Conservation (phyloP, 257 asterid genomes). For the Henckelia pumila region DNA sequence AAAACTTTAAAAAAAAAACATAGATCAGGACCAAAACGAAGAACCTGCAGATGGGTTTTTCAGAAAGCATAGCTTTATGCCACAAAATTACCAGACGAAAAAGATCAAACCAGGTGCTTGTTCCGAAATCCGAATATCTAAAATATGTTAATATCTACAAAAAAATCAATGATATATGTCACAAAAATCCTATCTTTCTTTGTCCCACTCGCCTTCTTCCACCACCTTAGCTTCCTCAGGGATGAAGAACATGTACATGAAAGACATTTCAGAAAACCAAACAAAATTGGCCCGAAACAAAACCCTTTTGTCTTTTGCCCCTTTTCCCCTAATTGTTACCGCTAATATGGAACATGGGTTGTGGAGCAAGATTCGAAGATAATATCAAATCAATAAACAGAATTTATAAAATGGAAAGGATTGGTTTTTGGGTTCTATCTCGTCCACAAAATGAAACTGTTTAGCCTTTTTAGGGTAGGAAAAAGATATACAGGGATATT, state of each 20-base stretch:
- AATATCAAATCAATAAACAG: constrained; percentile 16
- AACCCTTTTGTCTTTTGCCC: not conserved
- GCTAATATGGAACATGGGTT: not conserved
- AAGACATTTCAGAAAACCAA: constrained; percentile 23
- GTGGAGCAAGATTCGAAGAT: not conserved
- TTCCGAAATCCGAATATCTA: not conserved
- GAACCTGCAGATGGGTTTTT: constrained; percentile 3
- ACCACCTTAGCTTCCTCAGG: constrained; percentile 48
- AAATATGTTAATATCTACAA: not conserved
- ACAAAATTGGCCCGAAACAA: not conserved
- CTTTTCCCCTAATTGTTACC: not conserved
- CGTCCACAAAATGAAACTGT: constrained; percentile 15
- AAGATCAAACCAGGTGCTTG: not conserved
- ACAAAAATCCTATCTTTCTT: not conserved
- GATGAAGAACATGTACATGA: constrained; percentile 39
- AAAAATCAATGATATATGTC: not conserved
- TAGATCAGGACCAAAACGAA: not conserved
- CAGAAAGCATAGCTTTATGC: not conserved
- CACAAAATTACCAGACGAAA: constrained; percentile 10
- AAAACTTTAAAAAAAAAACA: not conserved
- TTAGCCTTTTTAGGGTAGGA: constrained; percentile 6
- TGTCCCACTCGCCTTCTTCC: constrained; percentile 71
- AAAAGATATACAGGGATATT: not conserved
- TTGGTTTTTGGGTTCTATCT: constrained; percentile 9
- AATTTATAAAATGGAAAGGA: not conserved